Evolutionary conservation across 768 basidiomycete genomes (phyloP).

Genomic region (Mycena maculata): DNA sequence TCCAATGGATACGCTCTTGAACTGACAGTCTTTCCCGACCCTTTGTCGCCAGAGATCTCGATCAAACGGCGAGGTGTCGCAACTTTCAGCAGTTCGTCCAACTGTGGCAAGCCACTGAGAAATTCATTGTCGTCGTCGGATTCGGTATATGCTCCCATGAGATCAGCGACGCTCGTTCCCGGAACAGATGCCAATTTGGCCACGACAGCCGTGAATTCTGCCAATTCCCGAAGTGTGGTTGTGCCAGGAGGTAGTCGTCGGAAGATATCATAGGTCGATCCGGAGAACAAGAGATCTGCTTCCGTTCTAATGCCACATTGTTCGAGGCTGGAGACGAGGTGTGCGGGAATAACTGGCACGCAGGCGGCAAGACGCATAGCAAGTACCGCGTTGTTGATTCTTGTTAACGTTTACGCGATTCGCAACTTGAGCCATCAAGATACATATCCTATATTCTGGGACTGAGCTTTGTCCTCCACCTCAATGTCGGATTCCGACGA

Average conservation of each 20-base stretch:
- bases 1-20: not conserved
- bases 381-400: conserved; percentile 10
- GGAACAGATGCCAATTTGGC: conserved; percentile 57
- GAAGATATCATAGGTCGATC: conserved; percentile 61
- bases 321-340: conserved; percentile 61
- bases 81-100: conserved; percentile 67
- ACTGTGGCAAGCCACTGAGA: conserved; percentile 54
- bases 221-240: conserved; percentile 61
- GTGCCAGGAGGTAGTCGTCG: conserved; percentile 61
- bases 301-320: conserved; percentile 65
- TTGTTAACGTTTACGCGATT: conserved; percentile 12
- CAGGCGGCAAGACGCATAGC: conserved; percentile 59
- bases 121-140: conserved; percentile 39
- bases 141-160: conserved; percentile 41
- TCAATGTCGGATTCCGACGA: conserved; percentile 22
- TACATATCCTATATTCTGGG: no score
- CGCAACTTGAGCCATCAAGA: no score
- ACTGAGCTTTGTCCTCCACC: no score
- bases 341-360: conserved; percentile 52
- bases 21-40: conserved; percentile 77
- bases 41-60: conserved; percentile 75
- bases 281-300: conserved; percentile 65
- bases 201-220: conserved; percentile 51
- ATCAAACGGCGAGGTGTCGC: conserved; percentile 61
- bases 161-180: conserved; percentile 49